Base-by-base conservation (phyloP, 2,329 filamentous ascomycete species). In the Hymenoscyphus occultus region DNA sequence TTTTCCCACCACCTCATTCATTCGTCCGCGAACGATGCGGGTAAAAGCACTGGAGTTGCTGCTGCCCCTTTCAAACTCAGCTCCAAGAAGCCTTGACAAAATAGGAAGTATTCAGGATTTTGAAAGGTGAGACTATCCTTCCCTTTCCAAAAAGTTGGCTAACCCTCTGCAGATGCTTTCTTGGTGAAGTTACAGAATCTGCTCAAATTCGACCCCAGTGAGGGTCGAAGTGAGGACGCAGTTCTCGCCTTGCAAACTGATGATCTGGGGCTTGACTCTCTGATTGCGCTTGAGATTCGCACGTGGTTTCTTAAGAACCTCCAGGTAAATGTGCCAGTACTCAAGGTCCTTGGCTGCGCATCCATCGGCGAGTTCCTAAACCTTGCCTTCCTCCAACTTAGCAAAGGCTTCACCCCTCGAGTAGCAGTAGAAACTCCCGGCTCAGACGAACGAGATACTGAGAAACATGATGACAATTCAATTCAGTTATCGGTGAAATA, bases 261-360 rank as follows among this genome's bases (percentile, higher is more conserved):
- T 6, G 61, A 63, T 10, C 51, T 63, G 9, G 61, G 61, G 7
- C 13, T 63, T 6, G 61, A 63, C 19, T 63, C 61, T n/a, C 39
- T 63, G 19, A 39, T 63, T 14, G 61, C 61, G 1, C 56, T 63
- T 7, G 61, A 63, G 19, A 59, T 63, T 19, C n/a, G 61, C 16
- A 31, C 54, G n/a, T 63, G 61, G 61, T 63, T 63, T 39, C 16
- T 16, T 13, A 40, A 56, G 12, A 54, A 63, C 22, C 7, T 63
- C 7, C 35, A 57, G 4, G 10, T 48, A 12, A 54, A 63, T 19
- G 31, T 63, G 16, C 51, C 61, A 3, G 56, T 63, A 5, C 40
- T 63, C 32, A 58, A 59, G 22, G 48, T 63, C 35, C 40, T 63
- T n/a, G 39, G 51, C 35, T 56, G 61, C 16, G 51, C 48, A 56